Evolutionary conservation across 2,329 filamentous ascomycete genomes (phyloP), one percentile per base, ranked within the genome.

Genomic region (Fusarium luffae): DNA sequence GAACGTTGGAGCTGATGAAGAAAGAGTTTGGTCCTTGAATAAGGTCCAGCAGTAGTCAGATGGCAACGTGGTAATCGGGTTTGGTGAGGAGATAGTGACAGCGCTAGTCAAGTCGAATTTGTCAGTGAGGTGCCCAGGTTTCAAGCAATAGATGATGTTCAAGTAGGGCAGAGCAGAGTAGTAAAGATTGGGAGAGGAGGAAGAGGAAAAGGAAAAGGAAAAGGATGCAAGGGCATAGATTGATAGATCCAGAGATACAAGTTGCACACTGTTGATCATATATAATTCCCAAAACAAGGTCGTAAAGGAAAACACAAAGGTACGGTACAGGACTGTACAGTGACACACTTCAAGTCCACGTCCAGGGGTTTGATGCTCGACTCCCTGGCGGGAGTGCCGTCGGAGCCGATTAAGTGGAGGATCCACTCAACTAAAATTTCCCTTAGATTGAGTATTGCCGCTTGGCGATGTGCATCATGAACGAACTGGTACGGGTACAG

Each of bases 401-500:
- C 70, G 70, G 74, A 74, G 67, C 64, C 73, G 73, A 75, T 75
- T 65, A 64, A 73, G 73, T 74, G 63, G 71, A 71, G 62, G 72
- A 66, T 71, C 75, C 75, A 73, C 75, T 72, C 65, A 66, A 74
- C 74, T 75, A 71, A 69, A 74, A 71, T 75, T 76, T 71, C 70
- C 72, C 62, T 72, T 57, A 70, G 72, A 74, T 75, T 74, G 72
- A 74, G 68, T 74, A 63, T 74, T 74, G 75, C 77, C 75, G 73
- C 76, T 77, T 77, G 76, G 76, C 76, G 68, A 77, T 74, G 61
- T 74, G 69, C 70, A 77, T 74, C 64, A 73, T 72, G 68, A 69
- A 68, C 66, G 68, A 69, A 68, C 66, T 69, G 54, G 48, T 51
- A 13, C 47, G 21, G 28, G 13, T 30, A 30, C 28, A 30, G 28